These are phyloP conservation scores for Magnolia changhungtana DNA, from an alignment of 164 flowering plant genomes.

Conservation along the genomic window DNA sequence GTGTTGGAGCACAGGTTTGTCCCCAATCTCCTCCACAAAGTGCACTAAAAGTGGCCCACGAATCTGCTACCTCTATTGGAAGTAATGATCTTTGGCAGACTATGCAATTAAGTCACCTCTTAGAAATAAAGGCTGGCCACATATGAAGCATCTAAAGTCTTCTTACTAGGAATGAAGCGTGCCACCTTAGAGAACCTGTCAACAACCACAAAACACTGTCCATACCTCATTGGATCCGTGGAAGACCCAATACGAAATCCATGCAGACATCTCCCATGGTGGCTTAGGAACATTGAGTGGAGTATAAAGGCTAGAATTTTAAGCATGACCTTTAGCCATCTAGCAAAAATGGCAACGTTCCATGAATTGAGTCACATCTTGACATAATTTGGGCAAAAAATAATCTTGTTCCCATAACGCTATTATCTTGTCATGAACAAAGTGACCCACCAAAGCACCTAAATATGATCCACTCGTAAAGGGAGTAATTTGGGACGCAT, in stretches of 20 bases:
- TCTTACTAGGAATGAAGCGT: neutral
- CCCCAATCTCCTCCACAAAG: neutral
- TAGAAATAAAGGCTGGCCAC: neutral
- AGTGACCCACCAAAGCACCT: neutral
- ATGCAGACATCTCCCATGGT: neutral
- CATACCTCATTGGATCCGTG: neutral
- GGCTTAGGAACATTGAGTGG: constrained; percentile 3
- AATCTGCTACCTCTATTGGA: neutral
- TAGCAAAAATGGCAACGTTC: neutral
- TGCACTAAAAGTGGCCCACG: neutral
- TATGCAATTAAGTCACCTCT: neutral
- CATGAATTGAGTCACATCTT: neutral
- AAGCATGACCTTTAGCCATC: neutral
- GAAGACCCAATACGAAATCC: neutral
- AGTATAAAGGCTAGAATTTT: neutral
- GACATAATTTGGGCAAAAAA: neutral
- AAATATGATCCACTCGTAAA: neutral
- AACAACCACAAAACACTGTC: neutral
- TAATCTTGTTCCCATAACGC: neutral
- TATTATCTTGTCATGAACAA: neutral
- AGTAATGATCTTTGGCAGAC: neutral
- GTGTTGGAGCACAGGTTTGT: neutral
- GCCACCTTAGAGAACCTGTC: neutral
- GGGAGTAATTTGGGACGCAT: neutral
- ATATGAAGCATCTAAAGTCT: neutral